Percentiles rank a stretch among this genome's conserved stretches.
Evolutionary conservation across 176 grass and related monocot genomes (phyloP).

Genomic region (Echinochloa phyllopogon): DNA sequence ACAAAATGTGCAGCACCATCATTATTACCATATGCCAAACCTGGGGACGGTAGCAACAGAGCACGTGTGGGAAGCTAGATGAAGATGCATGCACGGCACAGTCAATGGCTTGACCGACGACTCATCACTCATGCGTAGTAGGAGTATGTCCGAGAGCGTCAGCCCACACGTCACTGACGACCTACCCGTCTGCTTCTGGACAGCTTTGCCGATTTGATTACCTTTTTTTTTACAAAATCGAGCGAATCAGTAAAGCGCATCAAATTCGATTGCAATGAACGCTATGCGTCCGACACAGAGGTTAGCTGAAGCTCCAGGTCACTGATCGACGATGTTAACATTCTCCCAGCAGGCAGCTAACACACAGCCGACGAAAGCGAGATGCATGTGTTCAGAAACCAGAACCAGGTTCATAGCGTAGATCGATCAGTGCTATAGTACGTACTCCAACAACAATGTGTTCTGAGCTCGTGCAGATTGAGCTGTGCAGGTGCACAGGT

Average conservation of each 20-base stretch:
- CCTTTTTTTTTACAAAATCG: not conserved
- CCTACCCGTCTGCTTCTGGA: not conserved
- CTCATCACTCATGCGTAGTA: not conserved
- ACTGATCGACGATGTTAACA: not conserved
- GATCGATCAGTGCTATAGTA: not conserved
- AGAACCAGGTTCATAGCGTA: not conserved
- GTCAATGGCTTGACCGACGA: slow-evolving; percentile 18
- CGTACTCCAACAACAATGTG: too few relatives aligned
- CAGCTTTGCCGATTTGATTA: too few relatives aligned
- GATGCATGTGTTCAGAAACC: not conserved
- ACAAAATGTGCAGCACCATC: not conserved
- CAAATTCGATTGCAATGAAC: not conserved
- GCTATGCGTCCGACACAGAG: not conserved
- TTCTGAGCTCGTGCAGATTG: too few relatives aligned
- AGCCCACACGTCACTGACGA: slow-evolving; percentile 23
- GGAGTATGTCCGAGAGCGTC: not conserved
- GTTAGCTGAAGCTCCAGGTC: not conserved
- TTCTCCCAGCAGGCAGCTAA: not conserved
- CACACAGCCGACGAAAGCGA: not conserved
- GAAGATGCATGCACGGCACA: not conserved
- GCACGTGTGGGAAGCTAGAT: not conserved
- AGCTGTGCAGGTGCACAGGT: too few relatives aligned
- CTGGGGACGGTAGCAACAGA: not conserved
- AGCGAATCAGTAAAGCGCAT: not conserved
- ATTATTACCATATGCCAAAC: not conserved